Evolutionary conservation across 2,329 filamentous ascomycete species (phyloP).

Genomic region (Epichloe sibirici): DNA sequence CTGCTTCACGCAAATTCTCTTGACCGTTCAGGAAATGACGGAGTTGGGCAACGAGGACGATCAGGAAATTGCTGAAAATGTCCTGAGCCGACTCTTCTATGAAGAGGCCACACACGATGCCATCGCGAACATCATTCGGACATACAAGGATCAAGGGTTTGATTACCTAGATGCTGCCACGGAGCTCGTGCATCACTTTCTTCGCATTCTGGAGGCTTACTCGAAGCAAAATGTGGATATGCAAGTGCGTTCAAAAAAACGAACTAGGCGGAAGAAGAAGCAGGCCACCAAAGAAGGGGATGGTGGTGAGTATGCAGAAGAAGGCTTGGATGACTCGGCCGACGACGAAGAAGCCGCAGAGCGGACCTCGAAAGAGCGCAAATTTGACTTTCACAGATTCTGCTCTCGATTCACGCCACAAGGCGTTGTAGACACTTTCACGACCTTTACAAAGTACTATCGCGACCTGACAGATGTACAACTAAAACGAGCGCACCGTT

Average conservation of each 20-base stretch:
- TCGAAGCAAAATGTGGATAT: slow-evolving; percentile 91
- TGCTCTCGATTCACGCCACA: slow-evolving; percentile 71
- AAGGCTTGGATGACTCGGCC: slow-evolving; percentile 55
- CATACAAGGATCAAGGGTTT: slow-evolving; percentile 90
- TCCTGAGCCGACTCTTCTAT: slow-evolving; percentile 94
- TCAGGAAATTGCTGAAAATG: slow-evolving; percentile 95
- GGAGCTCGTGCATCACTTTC: slow-evolving; percentile 80
- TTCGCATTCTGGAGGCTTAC: slow-evolving; percentile 84
- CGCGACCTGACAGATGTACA: slow-evolving; percentile 67
- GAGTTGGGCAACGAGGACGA: slow-evolving; percentile 80
- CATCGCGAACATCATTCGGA: slow-evolving; percentile 64
- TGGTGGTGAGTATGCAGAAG: slow-evolving; percentile 34
- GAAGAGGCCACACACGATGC: slow-evolving; percentile 89
- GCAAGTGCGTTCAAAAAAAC: slow-evolving; percentile 74
- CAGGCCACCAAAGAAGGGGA: slow-evolving; percentile 38
- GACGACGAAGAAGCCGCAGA: slow-evolving; percentile 63
- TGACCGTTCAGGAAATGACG: slow-evolving; percentile 88
- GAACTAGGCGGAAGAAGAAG: slow-evolving; percentile 64
- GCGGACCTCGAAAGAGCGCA: slow-evolving; percentile 64
- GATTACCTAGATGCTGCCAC: slow-evolving; percentile 88
- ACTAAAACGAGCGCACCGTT: slow-evolving; percentile 83
- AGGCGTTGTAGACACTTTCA: slow-evolving; percentile 77
- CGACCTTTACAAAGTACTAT: slow-evolving; percentile 69
- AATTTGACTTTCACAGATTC: slow-evolving; percentile 87
- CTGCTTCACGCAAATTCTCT: slow-evolving; percentile 86